Conservation (phyloP, 768 basidiomycete genomes). For the Sarcomyxa edulis region DNA sequence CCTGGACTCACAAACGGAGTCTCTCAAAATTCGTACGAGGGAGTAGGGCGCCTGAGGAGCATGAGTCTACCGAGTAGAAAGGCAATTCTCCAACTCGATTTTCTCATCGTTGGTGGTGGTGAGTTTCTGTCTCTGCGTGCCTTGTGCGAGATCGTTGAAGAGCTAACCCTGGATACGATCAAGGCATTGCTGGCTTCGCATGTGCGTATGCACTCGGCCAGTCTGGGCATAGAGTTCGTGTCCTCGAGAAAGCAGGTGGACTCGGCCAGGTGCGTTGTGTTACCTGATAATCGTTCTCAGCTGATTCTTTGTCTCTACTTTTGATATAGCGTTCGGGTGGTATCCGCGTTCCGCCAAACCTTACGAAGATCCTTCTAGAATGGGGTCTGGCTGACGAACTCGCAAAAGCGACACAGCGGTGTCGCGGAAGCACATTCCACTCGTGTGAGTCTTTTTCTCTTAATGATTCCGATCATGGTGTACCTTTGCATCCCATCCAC, state of each 20-base stretch:
- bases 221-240: conserved; percentile 44
- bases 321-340: conserved; percentile 28
- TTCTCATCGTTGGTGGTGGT: conserved; percentile 46
- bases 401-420: conserved; percentile 20
- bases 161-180: not conserved
- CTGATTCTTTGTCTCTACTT: not conserved
- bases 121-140: conserved; percentile 7
- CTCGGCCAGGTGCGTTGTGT: conserved; percentile 24
- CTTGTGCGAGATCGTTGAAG: not conserved
- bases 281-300: not conserved
- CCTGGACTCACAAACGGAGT: no score
- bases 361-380: conserved; percentile 41
- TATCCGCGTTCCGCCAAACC: conserved; percentile 47
- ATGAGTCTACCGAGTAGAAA: conserved; percentile 13
- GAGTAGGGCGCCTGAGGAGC: conserved; percentile 6
- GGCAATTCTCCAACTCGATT: conserved; percentile 28
- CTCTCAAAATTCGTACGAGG: no score
- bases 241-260: conserved; percentile 35
- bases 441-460: conserved; percentile 21
- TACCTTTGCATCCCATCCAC: not conserved
- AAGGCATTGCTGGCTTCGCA: conserved; percentile 44
- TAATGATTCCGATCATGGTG: not conserved
- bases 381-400: conserved; percentile 47
- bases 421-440: conserved; percentile 28
- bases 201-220: conserved; percentile 42